Evolutionary conservation across 2,329 filamentous ascomycete species (phyloP), one percentile per base, ranked within the genome.

Genomic region (Penicillium nordicum): DNA sequence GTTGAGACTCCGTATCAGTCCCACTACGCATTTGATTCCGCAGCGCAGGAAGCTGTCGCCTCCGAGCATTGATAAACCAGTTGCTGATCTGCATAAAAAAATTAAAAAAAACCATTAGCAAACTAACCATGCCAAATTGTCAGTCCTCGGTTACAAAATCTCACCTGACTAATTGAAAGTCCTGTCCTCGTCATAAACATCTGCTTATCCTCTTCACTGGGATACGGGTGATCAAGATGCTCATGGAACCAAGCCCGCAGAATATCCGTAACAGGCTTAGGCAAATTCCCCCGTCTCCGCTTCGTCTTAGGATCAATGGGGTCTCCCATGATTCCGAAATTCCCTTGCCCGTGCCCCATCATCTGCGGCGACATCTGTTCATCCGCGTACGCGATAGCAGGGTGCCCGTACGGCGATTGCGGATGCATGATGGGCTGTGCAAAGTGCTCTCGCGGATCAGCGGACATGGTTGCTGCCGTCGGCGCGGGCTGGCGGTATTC

Each of bases 251-350:
- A 96, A 0, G 84, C 79, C 52, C 89, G 84, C 40, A 96, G 79
- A 63, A 89, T 87, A 69, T 92, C 89, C 0, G 91, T 96, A 0
- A 90, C 90, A 53, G 92, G 88, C 69, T 95, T 95, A n/a, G 92
- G 92, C 3, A 96, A 79, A 68, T 96, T 96, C 1, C 92, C 92
- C 38, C 92, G 82, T 50, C 91, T 81, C 71, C 80, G 78, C 66
- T 82, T 82, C 36, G 70, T 74, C 59, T 72, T 74, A 10, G 73
- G 65, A 52, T 76, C 74, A 27, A 68, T 64, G 18, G 67, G 55
- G 36, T 75, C 73, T 0, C 72, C 71, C 55, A 76, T 64, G 16
- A 74, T 69, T 10, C 72, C 72, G 44, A 75, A 75, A 50, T 72
- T 75, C 11, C 71, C 68, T 48, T 72, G 70, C 9, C 67, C 63